A percentile compares a stretch with the other conserved stretches of the same genome.
Evolutionary conservation across 2,329 filamentous ascomycete species (phyloP).

Genomic region (Pseudocercospora eumusae): DNA sequence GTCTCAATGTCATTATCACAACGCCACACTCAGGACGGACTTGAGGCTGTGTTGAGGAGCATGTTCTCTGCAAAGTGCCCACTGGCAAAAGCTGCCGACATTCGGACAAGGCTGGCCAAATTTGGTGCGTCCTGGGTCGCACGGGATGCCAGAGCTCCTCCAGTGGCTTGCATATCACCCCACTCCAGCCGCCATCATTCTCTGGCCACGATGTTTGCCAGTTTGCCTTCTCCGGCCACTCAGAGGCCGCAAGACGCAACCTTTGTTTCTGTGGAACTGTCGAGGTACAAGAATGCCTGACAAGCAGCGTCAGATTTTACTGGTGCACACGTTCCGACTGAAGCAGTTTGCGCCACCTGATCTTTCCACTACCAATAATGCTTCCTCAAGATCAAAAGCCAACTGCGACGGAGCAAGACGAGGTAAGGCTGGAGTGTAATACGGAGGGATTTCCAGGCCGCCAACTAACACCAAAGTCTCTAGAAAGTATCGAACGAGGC

Average conservation of each 20-base stretch:
- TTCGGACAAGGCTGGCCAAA: not conserved
- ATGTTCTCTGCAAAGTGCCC: no score
- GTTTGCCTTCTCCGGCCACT: no score
- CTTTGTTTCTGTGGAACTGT: no score
- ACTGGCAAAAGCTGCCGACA: not conserved
- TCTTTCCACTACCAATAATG: no score
- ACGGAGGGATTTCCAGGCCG: not conserved
- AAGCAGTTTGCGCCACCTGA: no score
- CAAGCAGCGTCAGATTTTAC: no score
- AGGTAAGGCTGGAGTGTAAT: not conserved
- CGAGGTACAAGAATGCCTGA: no score
- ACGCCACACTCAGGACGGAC: not conserved
- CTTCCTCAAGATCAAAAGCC: not conserved
- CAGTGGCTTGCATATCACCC: not conserved
- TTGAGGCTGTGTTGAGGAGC: not conserved
- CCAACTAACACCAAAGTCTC: not conserved
- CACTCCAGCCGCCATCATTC: not conserved
- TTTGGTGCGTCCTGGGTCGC: not conserved
- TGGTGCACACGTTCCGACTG: no score
- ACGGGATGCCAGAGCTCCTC: not conserved
- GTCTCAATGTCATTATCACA: no score
- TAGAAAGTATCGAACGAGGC: not conserved
- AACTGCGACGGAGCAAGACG: not conserved
- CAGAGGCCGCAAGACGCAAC: not conserved
- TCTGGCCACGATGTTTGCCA: not conserved